phyloP scores from a whole-genome alignment of 345 rosid species.

The Gossypium herbaceum region DNA sequence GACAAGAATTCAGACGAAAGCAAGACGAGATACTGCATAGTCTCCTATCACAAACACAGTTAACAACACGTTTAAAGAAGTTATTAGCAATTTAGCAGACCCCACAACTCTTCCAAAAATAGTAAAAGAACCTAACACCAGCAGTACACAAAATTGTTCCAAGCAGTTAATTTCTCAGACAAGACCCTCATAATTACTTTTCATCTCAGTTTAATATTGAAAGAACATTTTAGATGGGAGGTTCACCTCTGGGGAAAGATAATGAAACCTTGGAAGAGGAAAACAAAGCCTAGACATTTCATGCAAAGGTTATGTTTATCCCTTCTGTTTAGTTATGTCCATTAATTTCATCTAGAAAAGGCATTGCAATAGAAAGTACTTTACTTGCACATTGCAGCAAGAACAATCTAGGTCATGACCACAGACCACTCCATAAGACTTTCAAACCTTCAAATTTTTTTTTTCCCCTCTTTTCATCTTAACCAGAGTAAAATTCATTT shows the following conservation, averaged over 20 bases:
- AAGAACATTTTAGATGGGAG: slow-evolving; percentile 1
- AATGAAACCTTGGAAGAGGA: not conserved
- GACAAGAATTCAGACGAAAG: not conserved
- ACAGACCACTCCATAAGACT: not conserved
- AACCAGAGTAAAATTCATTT: not conserved
- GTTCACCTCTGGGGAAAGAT: not conserved
- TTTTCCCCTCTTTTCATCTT: not conserved
- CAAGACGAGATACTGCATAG: not conserved
- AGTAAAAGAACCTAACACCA: not conserved
- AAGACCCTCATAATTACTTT: not conserved
- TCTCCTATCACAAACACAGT: not conserved
- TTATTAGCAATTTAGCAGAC: not conserved
- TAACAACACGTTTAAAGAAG: not conserved
- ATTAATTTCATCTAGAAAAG: not conserved
- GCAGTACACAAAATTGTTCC: not conserved
- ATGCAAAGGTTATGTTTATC: not conserved
- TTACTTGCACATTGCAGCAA: not conserved
- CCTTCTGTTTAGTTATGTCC: not conserved
- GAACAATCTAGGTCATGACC: not conserved
- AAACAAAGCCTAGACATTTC: not conserved
- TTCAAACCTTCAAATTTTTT: not conserved
- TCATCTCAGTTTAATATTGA: not conserved
- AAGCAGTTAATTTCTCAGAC: not conserved
- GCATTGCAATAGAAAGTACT: not conserved
- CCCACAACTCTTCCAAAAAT: not conserved